Evolutionary conservation across 768 basidiomycete species (phyloP).

Genomic region (Leucogyrophana mollusca): DNA sequence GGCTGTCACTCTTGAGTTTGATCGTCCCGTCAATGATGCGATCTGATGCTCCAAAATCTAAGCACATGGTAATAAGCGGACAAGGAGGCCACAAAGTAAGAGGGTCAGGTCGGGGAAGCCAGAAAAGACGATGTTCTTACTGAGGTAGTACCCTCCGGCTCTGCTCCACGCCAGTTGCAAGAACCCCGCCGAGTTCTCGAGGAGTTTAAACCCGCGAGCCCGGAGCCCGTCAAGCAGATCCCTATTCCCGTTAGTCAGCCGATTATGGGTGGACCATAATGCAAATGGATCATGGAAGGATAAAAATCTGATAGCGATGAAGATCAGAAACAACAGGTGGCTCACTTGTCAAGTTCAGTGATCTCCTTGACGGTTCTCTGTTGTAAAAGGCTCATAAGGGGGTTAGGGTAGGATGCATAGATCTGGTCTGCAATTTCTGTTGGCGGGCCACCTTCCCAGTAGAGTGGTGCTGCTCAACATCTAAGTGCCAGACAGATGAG

Average conservation of each 20-base stretch:
- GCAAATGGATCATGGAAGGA: background rate
- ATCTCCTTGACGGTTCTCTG: conserved; percentile 31
- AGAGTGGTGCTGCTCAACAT: conserved; percentile 21
- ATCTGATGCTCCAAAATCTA: conserved; percentile 39
- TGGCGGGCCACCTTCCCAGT: conserved; percentile 47
- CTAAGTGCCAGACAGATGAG: background rate
- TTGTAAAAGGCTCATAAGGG: conserved; percentile 24
- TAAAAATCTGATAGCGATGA: background rate
- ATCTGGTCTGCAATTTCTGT: conserved; percentile 51
- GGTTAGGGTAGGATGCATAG: conserved; percentile 44
- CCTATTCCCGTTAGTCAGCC: conserved; percentile 26
- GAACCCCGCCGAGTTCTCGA: conserved; percentile 36
- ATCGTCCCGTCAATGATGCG: conserved; percentile 49
- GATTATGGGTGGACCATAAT: background rate
- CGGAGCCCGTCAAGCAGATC: conserved; percentile 39
- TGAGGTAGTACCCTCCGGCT: conserved; percentile 38
- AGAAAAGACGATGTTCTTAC: conserved; percentile 29
- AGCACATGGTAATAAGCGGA: background rate
- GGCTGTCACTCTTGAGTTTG: conserved; percentile 44
- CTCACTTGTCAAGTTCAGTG: conserved; percentile 50
- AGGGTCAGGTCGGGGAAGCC: no score
- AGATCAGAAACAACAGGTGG: background rate
- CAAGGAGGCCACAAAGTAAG: background rate
- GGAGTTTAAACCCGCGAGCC: conserved; percentile 43
- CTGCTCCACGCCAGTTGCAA: conserved; percentile 28